Base-by-base conservation (phyloP, 345 rosid species). In the Moricandia arvensis region DNA sequence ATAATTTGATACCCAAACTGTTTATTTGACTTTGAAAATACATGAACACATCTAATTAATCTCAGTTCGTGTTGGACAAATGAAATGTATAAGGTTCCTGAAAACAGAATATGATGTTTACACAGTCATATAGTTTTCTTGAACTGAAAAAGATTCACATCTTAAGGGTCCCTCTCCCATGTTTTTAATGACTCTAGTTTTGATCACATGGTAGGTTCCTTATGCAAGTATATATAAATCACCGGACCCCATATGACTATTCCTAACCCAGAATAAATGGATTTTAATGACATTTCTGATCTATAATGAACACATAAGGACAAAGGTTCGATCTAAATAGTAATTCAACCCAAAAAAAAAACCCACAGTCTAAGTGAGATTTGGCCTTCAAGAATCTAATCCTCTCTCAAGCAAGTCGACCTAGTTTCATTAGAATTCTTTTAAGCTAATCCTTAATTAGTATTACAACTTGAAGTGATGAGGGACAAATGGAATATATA, bases 161-260 rank as follows among this genome's bases (percentile, higher is more conserved):
- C 5, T 5, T 10, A 55, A 21, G 49, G 51, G 68, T 61, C 68
- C 68, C 61, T 29, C 64, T 64, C 60, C 18, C 51, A 64, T 73
- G 58, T 55, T 38, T 29, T 57, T 54, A 74, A 8, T 65, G 45
- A 37, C 38, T n/a, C 65, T 65, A 73, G 47, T 65, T 57, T 18
- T 65, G 43, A 7, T 63, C 78, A 66, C 72, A 66, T 66, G 49
- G 34, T 38, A 35, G n/a, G 72, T 43, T 74, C 27, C n/a, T 13
- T 29, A 63, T 64, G 64, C 1, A 21, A 38, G 37, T 17, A 5
- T 34, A 26, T 34, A 26, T 55, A 27, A 29, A 29, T 29, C 51
- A 16, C 8, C 30, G 49, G n/a, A 6, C 43, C 63, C 35, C 8
- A 63, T 21, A 26, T 51, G 24, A 65, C 57, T 17, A 64, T 37